Conservation (phyloP, 1,284 basidiomycete species). For the Apiotrichum akiyoshidainum region DNA sequence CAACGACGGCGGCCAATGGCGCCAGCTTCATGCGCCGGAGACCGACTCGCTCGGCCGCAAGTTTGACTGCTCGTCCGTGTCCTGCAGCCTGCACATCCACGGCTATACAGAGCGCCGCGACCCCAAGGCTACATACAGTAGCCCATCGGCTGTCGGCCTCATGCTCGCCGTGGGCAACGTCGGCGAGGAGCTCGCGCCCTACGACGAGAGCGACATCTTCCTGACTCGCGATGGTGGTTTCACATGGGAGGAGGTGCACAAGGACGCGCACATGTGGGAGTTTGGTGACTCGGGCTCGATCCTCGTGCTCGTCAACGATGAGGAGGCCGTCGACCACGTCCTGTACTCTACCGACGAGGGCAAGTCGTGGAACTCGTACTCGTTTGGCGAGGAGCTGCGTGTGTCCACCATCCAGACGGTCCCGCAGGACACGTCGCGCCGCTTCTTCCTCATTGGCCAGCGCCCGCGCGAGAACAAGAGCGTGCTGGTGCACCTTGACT, state of each 20-base stretch:
- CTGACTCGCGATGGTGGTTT: slow-evolving; percentile 94
- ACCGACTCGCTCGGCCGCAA: slow-evolving; percentile 70
- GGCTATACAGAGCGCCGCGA: slow-evolving; percentile 93
- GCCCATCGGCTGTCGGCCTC: slow-evolving; percentile 83
- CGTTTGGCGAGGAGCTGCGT: slow-evolving; percentile 74
- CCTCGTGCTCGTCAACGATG: slow-evolving; percentile 90
- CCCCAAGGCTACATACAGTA: slow-evolving; percentile 85
- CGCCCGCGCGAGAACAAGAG: slow-evolving; percentile 57
- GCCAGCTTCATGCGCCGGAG: slow-evolving; percentile 69
- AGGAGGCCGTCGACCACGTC: slow-evolving; percentile 83
- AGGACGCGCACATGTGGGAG: slow-evolving; percentile 96
- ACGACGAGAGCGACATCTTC: slow-evolving; percentile 90
- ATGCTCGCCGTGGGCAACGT: slow-evolving; percentile 98
- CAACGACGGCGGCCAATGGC: slow-evolving; percentile 94
- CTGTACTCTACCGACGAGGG: slow-evolving; percentile 89
- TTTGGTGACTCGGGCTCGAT: slow-evolving; percentile 96
- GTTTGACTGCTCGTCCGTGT: slow-evolving; percentile 71
- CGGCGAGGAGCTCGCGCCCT: slow-evolving; percentile 74
- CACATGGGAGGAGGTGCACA: slow-evolving; percentile 97
- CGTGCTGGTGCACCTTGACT: slow-evolving; percentile 84
- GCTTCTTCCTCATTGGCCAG: slow-evolving; percentile 81
- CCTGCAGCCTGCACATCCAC: slow-evolving; percentile 85
- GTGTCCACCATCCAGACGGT: slow-evolving; percentile 81
- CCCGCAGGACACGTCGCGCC: slow-evolving; percentile 81
- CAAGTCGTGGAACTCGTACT: slow-evolving; percentile 78